Evolutionary conservation across 306 rosid species (phyloP).

Genomic region (Trifolium dubium): DNA sequence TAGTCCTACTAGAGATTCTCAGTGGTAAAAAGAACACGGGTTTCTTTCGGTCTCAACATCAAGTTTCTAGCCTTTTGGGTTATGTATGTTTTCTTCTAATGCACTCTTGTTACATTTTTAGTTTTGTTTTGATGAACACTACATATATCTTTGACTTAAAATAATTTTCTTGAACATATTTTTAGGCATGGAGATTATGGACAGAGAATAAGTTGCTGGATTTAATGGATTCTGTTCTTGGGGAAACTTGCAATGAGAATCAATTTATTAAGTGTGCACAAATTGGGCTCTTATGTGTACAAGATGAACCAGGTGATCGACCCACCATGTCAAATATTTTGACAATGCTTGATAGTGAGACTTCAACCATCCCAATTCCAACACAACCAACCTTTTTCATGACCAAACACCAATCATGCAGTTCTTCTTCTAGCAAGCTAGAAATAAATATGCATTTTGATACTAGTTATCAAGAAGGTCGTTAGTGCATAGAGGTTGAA

Average conservation of each 20-base stretch:
- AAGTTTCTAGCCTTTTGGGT: constrained; percentile 48
- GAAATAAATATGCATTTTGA: constrained; percentile 33
- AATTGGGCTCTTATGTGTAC: constrained; percentile 54
- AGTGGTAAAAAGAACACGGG: constrained; percentile 57
- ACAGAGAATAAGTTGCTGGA: constrained; percentile 49
- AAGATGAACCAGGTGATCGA: constrained; percentile 61
- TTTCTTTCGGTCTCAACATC: constrained; percentile 33
- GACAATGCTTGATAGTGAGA: constrained; percentile 53
- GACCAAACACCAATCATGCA: constrained; percentile 19
- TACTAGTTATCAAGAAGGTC: constrained; percentile 31
- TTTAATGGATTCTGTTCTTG: constrained; percentile 46
- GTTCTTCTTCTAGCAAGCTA: constrained; percentile 44
- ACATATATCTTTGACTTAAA: neutral
- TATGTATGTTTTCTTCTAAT: constrained; percentile 43
- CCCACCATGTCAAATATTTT: constrained; percentile 54
- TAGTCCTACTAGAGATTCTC: constrained; percentile 33
- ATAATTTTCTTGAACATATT: neutral
- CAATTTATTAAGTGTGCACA: constrained; percentile 49
- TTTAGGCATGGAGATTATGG: constrained; percentile 55
- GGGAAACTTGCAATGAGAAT: constrained; percentile 38
- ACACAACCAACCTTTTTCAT: constrained; percentile 51
- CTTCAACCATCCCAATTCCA: constrained; percentile 45
- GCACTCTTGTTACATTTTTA: neutral
- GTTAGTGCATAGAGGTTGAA: constrained; percentile 27
- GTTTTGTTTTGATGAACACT: neutral